Evolutionary conservation across 2,329 filamentous ascomycete species (phyloP), one percentile per base, ranked within the genome.

Genomic region (Clarireedia sp.): DNA sequence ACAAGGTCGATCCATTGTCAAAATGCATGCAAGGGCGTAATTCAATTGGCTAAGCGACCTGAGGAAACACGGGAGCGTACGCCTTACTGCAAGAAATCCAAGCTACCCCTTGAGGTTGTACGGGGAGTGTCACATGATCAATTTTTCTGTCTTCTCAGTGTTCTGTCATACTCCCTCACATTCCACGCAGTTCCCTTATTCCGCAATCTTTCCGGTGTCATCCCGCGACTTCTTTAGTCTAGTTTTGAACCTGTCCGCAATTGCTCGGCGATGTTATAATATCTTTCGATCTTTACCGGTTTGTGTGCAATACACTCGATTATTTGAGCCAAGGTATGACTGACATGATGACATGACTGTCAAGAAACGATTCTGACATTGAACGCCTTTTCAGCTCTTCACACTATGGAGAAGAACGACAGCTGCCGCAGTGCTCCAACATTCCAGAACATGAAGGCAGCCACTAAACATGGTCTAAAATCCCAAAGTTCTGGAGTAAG

Each of bases 401-500:
- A 19, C 21, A 36, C 17, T 38, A n/a, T 37, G 17, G n/a, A 36
- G 41, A 53, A 47, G 33, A 41, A 55, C 49, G 23, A 40, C 40
- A 17, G 29, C 43, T 47, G 19, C n/a, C 17, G 23, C 43, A 47
- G 41, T 46, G 38, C 46, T 47, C 53, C 53, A 55, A 37, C 62
- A 66, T 66, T 64, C 61, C 59, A 51, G 52, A 55, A 51, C 24
- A 45, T 51, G 44, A 51, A 24, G 48, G 45, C 43, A 21, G 14
- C 7, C 26, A 54, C 48, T 2, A 46, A 45, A 33, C 37, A 33
- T 36, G 47, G 29, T 45, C 56, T 55, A 58, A 58, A 38, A 54
- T 57, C 58, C 58, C 58, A 43, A 51, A 56, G 55, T 57, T 56
- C 48, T 51, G 45, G 56, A 53, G 61, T 48, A 63, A 64, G 60